Evolutionary conservation across 257 asterid genomes (phyloP).

Genomic region (Jacaranda copaia): DNA sequence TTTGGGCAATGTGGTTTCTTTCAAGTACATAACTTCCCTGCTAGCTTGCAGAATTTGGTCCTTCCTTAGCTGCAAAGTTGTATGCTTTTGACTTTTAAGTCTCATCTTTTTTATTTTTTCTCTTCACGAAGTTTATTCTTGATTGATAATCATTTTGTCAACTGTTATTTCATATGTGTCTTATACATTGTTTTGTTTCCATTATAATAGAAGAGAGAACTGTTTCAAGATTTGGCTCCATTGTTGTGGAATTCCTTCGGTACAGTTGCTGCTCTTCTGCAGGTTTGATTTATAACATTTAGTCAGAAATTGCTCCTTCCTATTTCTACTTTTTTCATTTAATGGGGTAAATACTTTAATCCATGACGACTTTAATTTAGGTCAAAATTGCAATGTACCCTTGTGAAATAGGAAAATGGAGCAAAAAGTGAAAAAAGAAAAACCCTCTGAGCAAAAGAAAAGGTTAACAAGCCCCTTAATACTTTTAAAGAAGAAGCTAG

Average conservation of each 20-base stretch:
- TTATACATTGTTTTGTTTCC: slow-evolving; percentile 39
- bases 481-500: too few species aligned
- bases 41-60: slow-evolving; percentile 11
- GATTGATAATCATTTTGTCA: neutral
- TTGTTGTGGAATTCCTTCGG: slow-evolving; percentile 93
- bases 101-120: neutral
- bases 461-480: too few species aligned
- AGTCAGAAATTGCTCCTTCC: neutral
- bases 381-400: too few species aligned
- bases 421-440: too few species aligned
- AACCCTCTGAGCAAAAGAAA: too few species aligned
- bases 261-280: slow-evolving; percentile 90
- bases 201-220: slow-evolving; percentile 74
- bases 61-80: neutral
- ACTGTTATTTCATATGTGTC: slow-evolving; percentile 3
- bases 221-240: slow-evolving; percentile 96
- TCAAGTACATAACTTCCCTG: slow-evolving; percentile 2
- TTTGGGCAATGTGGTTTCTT: neutral
- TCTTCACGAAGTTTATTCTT: neutral
- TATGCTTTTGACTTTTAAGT: neutral
- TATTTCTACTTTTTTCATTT: slow-evolving; percentile 21
- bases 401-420: too few species aligned
- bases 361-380: neutral
- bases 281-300: slow-evolving; percentile 56
- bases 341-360: slow-evolving; percentile 16